Evolutionary conservation across 441 rosid genomes (phyloP).

Genomic region (Raphanus hybrid): DNA sequence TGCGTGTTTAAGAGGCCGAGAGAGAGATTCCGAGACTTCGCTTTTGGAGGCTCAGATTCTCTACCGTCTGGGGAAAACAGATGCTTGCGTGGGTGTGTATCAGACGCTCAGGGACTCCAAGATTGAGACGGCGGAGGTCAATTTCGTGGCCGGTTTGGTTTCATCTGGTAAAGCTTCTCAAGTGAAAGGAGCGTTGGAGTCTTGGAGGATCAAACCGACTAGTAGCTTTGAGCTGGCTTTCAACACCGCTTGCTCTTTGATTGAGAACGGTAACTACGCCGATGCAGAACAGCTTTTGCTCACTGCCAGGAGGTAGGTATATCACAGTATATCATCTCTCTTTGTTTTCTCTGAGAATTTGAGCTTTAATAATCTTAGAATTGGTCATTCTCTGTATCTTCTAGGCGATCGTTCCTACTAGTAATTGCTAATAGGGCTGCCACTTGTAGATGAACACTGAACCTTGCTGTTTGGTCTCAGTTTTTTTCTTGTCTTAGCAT

Average conservation of each 20-base stretch:
- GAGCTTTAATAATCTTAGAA: no score
- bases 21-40: conserved; percentile 56
- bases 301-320: no score
- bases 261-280: conserved; percentile 58
- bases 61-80: conserved; percentile 76
- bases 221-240: conserved; percentile 80
- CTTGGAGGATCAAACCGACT: conserved; percentile 68
- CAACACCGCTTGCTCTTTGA: conserved; percentile 82
- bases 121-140: conserved; percentile 71
- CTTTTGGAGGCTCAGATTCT: conserved; percentile 87
- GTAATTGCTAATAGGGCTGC: no score
- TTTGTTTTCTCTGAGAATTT: no score
- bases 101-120: conserved; percentile 62
- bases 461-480: not conserved
- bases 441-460: not conserved
- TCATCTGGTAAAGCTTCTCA: conserved; percentile 77
- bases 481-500: not conserved
- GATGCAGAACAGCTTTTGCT: conserved; percentile 53
- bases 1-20: conserved; percentile 56
- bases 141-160: conserved; percentile 73
- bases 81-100: conserved; percentile 72
- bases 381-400: no score
- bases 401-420: no score
- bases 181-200: conserved; percentile 68
- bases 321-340: no score